Evolutionary conservation across 2,329 filamentous ascomycete species (phyloP).

Genomic region (Alternaria postmessia): DNA sequence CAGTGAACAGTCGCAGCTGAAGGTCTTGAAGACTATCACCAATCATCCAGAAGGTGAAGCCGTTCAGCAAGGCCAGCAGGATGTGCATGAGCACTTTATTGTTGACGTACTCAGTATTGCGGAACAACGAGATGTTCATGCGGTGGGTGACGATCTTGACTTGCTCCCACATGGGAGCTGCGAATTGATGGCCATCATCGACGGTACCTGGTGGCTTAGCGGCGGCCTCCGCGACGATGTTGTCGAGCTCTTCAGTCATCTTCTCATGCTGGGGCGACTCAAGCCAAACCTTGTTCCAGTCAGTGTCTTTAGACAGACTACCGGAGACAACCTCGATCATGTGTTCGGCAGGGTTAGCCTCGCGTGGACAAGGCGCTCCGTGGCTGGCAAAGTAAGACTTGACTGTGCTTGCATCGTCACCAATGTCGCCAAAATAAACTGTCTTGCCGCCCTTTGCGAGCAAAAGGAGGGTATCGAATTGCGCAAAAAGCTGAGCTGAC

Average conservation of each 20-base stretch:
- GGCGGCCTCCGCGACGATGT: constrained; percentile 44
- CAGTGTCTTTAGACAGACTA: not conserved
- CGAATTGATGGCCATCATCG: constrained; percentile 48
- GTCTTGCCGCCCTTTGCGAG: constrained; percentile 75
- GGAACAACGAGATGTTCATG: constrained; percentile 18
- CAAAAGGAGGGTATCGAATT: constrained; percentile 81
- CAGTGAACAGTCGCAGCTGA: constrained; percentile 54
- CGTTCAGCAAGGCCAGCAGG: constrained; percentile 17
- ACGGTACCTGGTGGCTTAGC: constrained; percentile 39
- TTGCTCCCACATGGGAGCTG: constrained; percentile 19
- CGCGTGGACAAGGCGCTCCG: constrained; percentile 69
- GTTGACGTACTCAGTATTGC: constrained; percentile 25
- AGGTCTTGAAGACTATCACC: constrained; percentile 40
- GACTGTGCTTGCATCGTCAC: constrained; percentile 69
- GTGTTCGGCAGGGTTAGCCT: constrained; percentile 79
- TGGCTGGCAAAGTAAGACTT: constrained; percentile 77
- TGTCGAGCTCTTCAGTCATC: constrained; percentile 44
- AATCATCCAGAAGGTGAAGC: constrained; percentile 30
- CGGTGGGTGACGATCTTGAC: constrained; percentile 21
- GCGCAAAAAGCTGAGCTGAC: constrained; percentile 87
- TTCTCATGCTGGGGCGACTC: constrained; percentile 38
- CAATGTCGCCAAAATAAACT: constrained; percentile 81
- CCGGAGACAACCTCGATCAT: constrained; percentile 61
- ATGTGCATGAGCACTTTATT: constrained; percentile 27
- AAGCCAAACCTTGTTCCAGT: not conserved